Evolutionary conservation across 805 yeast genomes (phyloP).

Genomic region (Kazachstania kunashirensis): DNA sequence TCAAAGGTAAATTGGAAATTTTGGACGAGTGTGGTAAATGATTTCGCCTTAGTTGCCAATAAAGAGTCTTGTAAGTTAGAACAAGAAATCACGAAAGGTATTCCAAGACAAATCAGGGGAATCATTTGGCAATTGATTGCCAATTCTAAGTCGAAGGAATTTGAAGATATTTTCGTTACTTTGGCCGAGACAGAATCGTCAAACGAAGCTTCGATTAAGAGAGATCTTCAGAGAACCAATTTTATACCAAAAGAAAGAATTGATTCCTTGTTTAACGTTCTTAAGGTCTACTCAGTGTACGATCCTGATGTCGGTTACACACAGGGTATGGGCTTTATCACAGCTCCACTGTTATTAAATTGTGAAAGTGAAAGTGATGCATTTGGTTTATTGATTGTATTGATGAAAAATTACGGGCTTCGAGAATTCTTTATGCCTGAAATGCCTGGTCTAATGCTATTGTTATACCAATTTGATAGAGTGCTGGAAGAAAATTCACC

Average conservation of each 20-base stretch:
- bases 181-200: conserved; percentile 47
- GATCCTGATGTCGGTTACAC: conserved; percentile 96
- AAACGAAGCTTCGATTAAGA: conserved; percentile 65
- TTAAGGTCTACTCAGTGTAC: conserved; percentile 74
- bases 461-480: conserved; percentile 84
- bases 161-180: conserved; percentile 26
- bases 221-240: conserved; percentile 80
- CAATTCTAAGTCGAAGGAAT: conserved; percentile 55
- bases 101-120: conserved; percentile 79
- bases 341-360: conserved; percentile 75
- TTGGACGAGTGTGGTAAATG: conserved; percentile 76
- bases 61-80: conserved; percentile 51
- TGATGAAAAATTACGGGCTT: conserved; percentile 80
- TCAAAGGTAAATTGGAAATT: conserved; percentile 63
- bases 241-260: conserved; percentile 57
- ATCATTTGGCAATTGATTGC: conserved; percentile 88
- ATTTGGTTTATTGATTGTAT: conserved; percentile 65
- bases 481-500: conserved; percentile 72
- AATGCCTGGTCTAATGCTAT: conserved; percentile 86
- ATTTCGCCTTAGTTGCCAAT: conserved; percentile 59
- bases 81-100: conserved; percentile 58
- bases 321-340: conserved; percentile 94
- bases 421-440: conserved; percentile 73
- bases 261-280: conserved; percentile 59
- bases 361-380: conserved; percentile 65